phyloP scores from a whole-genome alignment of 331 rosid species.

The Quercus phellos region DNA sequence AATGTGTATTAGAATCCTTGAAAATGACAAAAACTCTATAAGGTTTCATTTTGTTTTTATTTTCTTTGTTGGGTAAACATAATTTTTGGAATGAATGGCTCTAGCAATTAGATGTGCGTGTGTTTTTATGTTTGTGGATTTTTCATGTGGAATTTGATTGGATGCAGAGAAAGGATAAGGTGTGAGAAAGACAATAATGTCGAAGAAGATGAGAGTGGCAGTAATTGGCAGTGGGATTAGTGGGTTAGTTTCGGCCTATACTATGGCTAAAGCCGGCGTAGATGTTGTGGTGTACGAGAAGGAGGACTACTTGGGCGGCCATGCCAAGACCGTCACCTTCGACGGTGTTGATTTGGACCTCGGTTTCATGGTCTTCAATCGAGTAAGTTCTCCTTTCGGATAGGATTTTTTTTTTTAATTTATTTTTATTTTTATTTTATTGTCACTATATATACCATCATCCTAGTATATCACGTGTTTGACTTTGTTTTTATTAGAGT shows the following conservation, averaged over 20 bases:
- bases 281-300: conserved; percentile 64
- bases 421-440: too few relatives aligned
- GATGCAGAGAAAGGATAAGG: neutral
- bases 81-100: too few relatives aligned
- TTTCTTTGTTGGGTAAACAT: neutral
- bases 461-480: too few relatives aligned
- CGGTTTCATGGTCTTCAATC: conserved; percentile 92
- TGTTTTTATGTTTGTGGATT: too few relatives aligned
- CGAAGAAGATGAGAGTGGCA: conserved; percentile 56
- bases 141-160: neutral
- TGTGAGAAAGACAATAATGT: neutral
- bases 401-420: too few relatives aligned
- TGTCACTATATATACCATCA: too few relatives aligned
- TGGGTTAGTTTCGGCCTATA: conserved; percentile 68
- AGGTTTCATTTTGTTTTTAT: neutral
- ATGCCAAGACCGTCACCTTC: conserved; percentile 61
- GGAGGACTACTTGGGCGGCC: conserved; percentile 73
- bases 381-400: conserved; percentile 34
- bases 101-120: too few relatives aligned
- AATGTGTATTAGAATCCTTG: neutral
- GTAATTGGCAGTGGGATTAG: conserved; percentile 80
- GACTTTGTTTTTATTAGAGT: too few relatives aligned
- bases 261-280: conserved; percentile 49
- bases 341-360: conserved; percentile 73
- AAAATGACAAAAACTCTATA: neutral